Evolutionary conservation across 352 stramenopile species (phyloP), one percentile per base, ranked within the genome.

Genomic region (Phytophthora europaea): DNA sequence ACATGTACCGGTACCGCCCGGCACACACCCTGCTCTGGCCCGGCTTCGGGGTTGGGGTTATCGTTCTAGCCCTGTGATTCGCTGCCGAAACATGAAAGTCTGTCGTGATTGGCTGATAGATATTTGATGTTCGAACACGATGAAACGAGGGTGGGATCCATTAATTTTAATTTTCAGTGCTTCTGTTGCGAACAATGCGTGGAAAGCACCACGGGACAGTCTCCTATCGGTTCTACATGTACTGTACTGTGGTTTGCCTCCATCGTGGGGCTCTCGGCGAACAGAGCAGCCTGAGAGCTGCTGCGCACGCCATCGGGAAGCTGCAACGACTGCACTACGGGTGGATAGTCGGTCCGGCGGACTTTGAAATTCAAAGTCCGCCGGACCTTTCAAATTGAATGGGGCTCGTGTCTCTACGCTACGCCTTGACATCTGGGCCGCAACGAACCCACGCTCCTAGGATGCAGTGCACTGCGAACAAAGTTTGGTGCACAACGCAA

Each of bases 11-110:
- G n/a, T n/a, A n/a, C n/a, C 59, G 36, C 65, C 65, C 71, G 66
- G 59, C 71, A 77, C 70, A 77, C 48, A 51, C 61, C 58, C 47
- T 54, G 55, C 45, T 33, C 20, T 31, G 20, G 20, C 61, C 67
- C 23, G 63, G 62, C 62, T 70, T 72, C 34, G 53, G 45, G 67
- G 61, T 62, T 75, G 47, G n/a, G 31, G 61, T 71, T 75, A 72
- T 6, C 9, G 13, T 54, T 52, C 28, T 9, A 4, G 18, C 20
- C 4, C 16, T 22, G 16, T 75, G 62, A 75, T 75, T 75, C 61
- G 68, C 36, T 47, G 7, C 2, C 8, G 43, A 52, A 69, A 22
- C 22, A 34, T 76, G 26, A 69, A 18, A 67, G 3, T 73, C 16
- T 52, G 8, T 1, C 12, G 2, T 45, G 34, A 75, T 62, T 75